Evolutionary conservation across 192 early-diverging fungal genomes (phyloP), one percentile per base, ranked within the genome.

Genomic region (Coemansia sp.): DNA sequence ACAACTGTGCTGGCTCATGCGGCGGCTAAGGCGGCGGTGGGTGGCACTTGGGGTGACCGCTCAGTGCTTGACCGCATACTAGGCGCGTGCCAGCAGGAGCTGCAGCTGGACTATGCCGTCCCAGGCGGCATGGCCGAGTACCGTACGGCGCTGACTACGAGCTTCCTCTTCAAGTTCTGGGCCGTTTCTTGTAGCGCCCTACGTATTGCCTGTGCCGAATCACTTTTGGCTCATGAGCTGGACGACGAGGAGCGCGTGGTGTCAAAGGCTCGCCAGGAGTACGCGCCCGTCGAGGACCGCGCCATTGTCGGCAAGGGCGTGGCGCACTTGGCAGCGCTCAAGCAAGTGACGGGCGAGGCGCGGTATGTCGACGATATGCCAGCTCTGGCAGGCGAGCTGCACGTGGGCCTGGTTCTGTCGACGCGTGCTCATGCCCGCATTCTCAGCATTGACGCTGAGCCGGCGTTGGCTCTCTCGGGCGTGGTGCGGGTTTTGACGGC

Each of bases 321-420:
- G 16, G 78, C 90, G 18, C 93, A 95, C 71, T 59, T 90, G 49
- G 86, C 91, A 33, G 93, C 92, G 13, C 78, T 93, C 68, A 94
- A 93, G 82, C 95, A 96, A 68, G 87, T 87, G 36, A 95, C 93
- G 20, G 95, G 95, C 41, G 92, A 93, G 75, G 94, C 94, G n/a
- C 73, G 88, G 29, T 96, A 94, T 71, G 71, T 90, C 4, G 93
- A 96, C 79, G 95, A 96, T 72, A 93, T 94, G 72, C 95, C 95
- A 12, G 75, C 77, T 33, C 43, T 89, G 2, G 67, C 80, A 13
- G 88, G 87, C 75, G 95, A 96, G 82, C 71, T 89, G 63, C 89
- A 93, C 72, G 87, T 86, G 60, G 89, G 77, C 12, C 73, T 95
- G 63, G 90, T 96, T 49, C 72, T 89, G 67, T 88, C 91, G 43